Evolutionary conservation across 2,329 filamentous ascomycete species (phyloP).

Genomic region (Fusarium euwallaceae): DNA sequence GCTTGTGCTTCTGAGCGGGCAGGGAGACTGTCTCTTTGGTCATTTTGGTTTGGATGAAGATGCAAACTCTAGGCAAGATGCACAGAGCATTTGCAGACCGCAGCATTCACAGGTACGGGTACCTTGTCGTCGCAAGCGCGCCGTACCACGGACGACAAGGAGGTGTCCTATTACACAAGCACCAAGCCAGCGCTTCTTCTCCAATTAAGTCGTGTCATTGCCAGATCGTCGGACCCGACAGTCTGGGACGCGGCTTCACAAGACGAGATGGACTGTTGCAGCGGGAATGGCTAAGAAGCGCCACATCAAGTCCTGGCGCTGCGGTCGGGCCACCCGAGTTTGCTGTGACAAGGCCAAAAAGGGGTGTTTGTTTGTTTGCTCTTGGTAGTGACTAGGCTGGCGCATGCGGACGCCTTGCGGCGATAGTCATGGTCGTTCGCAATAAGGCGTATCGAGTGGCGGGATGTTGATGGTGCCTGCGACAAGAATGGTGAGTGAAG

Average conservation of each 20-base stretch:
- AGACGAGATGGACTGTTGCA: slow-evolving; percentile 43
- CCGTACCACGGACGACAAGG: slow-evolving; percentile 5
- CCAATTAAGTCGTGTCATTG: slow-evolving; percentile 37
- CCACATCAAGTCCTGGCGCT: slow-evolving; percentile 37
- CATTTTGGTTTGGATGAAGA: neutral
- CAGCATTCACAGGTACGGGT: neutral
- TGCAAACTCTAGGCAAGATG: neutral
- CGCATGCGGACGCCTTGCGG: neutral
- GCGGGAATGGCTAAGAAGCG: slow-evolving; percentile 35
- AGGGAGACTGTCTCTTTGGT: neutral
- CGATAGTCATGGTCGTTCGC: slow-evolving; percentile 1
- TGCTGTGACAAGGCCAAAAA: neutral
- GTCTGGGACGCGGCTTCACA: slow-evolving; percentile 39
- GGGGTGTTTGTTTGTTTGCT: slow-evolving; percentile 1
- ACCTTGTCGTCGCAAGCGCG: slow-evolving; percentile 16
- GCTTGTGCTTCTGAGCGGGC: neutral
- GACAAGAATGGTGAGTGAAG: neutral
- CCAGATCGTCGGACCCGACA: slow-evolving; percentile 39
- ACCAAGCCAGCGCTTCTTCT: slow-evolving; percentile 19
- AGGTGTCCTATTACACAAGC: slow-evolving; percentile 19
- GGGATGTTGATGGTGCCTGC: neutral
- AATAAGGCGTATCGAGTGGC: neutral
- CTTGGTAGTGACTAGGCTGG: neutral
- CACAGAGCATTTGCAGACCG: neutral
- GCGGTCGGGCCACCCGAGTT: slow-evolving; percentile 18